phyloP scores from a whole-genome alignment of 1,284 basidiomycete genomes.

The Entoloma clypeatum region DNA sequence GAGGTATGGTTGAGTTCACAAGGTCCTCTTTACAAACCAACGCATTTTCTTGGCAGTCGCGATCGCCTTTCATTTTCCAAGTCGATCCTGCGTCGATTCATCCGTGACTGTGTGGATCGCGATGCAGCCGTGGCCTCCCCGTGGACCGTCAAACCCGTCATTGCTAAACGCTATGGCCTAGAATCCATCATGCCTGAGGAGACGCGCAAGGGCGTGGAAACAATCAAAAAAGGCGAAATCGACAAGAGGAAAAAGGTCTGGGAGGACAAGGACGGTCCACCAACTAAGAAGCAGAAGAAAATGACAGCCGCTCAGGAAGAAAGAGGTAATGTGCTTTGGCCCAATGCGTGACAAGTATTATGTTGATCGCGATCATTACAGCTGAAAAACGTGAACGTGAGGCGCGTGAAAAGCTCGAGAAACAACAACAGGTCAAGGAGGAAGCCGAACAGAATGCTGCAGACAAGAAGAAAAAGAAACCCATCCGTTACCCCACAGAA shows the following conservation, averaged over 20 bases:
- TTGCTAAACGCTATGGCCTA: constrained; percentile 83
- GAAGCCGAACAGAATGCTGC: constrained; percentile 66
- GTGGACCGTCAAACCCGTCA: constrained; percentile 87
- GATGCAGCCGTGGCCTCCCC: constrained; percentile 90
- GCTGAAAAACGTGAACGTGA: constrained; percentile 67
- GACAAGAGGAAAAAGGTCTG: constrained; percentile 86
- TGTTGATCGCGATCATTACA: constrained; percentile 32
- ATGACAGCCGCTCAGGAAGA: constrained; percentile 66
- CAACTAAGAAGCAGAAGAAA: constrained; percentile 79
- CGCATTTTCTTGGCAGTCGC: constrained; percentile 49
- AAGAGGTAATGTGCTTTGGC: constrained; percentile 45
- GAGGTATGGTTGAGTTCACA: constrained; percentile 51
- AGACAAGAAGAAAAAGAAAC: constrained; percentile 86
- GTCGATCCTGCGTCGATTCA: constrained; percentile 92
- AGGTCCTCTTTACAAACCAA: background rate
- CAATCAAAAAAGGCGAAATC: constrained; percentile 80
- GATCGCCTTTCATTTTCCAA: constrained; percentile 95
- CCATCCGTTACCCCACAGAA: constrained; percentile 81
- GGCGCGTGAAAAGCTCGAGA: constrained; percentile 62
- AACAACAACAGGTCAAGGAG: constrained; percentile 62
- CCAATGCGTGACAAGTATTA: constrained; percentile 12
- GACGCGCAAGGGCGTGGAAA: constrained; percentile 74
- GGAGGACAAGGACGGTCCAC: constrained; percentile 79
- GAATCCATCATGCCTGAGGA: constrained; percentile 83
- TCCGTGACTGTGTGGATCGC: constrained; percentile 90